Conservation (phyloP, 2,329 filamentous ascomycete species). For the Cordyceps fumosorosea region DNA sequence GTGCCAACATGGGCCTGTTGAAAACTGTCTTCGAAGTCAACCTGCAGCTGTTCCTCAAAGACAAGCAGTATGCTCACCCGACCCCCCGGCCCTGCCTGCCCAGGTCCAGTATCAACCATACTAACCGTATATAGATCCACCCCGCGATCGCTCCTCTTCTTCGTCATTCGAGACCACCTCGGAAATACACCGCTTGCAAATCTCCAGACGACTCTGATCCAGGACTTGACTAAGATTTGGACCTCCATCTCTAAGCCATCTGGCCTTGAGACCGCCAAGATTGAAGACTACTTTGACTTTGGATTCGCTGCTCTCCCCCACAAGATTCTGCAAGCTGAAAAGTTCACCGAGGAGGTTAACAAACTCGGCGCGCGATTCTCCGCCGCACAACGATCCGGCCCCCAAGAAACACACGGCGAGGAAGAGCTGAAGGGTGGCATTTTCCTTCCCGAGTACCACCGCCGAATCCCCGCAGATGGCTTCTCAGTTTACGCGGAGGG, state of each 20-base stretch:
- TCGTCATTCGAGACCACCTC: constrained; percentile 96
- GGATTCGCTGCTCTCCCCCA: constrained; percentile 92
- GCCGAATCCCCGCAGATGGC: constrained; percentile 93
- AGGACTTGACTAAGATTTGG: constrained; percentile 91
- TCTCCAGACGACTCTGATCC: constrained; percentile 80
- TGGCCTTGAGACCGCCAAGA: constrained; percentile 79
- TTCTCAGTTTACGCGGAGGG: constrained; percentile 90
- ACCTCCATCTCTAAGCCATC: constrained; percentile 83
- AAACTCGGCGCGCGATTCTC: constrained; percentile 77
- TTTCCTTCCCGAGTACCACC: constrained; percentile 90
- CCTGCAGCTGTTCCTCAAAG: constrained; percentile 91
- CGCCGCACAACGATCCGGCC: constrained; percentile 67
- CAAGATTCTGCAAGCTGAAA: constrained; percentile 91
- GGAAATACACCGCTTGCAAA: constrained; percentile 87
- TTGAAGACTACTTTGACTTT: constrained; percentile 98
- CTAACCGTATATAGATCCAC: constrained; percentile 54
- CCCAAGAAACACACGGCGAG: constrained; percentile 55
- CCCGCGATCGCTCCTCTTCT: constrained; percentile 88
- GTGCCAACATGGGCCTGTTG: constrained; percentile 95
- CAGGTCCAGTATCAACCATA: background rate
- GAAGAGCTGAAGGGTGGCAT: constrained; percentile 72
- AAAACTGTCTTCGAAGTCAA: constrained; percentile 99
- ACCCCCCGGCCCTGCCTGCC: background rate
- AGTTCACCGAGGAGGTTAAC: constrained; percentile 74
- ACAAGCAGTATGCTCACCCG: constrained; percentile 63